Evolutionary conservation across 2,329 filamentous ascomycete genomes (phyloP).

Genomic region (Fusarium oligoseptatum): DNA sequence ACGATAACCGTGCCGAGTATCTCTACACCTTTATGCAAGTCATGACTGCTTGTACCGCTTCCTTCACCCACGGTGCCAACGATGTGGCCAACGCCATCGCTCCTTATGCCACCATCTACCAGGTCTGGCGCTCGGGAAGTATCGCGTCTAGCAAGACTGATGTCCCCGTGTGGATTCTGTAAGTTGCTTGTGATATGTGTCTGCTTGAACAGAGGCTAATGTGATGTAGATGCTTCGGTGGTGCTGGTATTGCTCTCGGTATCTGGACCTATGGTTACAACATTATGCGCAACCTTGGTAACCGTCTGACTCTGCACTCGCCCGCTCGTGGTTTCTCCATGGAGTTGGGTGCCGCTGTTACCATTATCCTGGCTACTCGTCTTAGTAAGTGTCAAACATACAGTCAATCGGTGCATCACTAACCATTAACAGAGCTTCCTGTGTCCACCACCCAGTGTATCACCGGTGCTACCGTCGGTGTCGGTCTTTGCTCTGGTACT

Average conservation of each 20-base stretch:
- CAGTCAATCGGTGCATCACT: not conserved
- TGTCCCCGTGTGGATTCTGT: conserved; percentile 72
- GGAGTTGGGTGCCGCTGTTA: conserved; percentile 71
- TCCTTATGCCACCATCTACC: conserved; percentile 73
- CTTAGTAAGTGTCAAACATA: conserved; percentile 54
- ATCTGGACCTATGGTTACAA: conserved; percentile 75
- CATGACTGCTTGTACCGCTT: conserved; percentile 72
- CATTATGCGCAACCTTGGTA: conserved; percentile 74
- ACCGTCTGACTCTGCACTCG: conserved; percentile 72
- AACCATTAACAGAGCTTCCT: conserved; percentile 61
- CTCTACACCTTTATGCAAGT: conserved; percentile 72
- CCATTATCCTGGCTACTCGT: conserved; percentile 73
- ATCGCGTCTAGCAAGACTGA: conserved; percentile 52
- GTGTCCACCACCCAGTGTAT: conserved; percentile 77
- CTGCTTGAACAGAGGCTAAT: not conserved
- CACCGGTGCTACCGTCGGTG: conserved; percentile 72
- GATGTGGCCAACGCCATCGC: conserved; percentile 74
- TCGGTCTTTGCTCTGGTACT: conserved; percentile 71
- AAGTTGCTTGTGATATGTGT: not conserved
- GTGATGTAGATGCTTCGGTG: conserved; percentile 58
- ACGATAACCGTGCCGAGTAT: conserved; percentile 69
- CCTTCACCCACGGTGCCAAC: conserved; percentile 76
- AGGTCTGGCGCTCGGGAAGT: conserved; percentile 61
- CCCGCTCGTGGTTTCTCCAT: conserved; percentile 71
- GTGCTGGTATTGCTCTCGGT: conserved; percentile 66